A percentile compares a stretch with the other conserved stretches of the same genome.
Evolutionary conservation across 2,329 filamentous ascomycete species (phyloP).

Genomic region (Penicillium psychrosexuale): DNA sequence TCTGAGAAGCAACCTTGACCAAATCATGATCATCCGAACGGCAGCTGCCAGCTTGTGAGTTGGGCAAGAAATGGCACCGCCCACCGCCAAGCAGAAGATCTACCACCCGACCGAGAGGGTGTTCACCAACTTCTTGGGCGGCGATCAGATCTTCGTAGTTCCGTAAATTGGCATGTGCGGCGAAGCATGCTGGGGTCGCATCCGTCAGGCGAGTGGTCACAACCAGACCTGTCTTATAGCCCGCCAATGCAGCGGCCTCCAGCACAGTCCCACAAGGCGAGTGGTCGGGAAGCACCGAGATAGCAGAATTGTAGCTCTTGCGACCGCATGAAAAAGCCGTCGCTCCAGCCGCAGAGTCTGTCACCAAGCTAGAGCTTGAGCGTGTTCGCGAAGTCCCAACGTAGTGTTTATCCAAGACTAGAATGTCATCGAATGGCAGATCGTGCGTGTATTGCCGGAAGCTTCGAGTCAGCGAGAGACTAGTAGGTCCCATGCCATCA

Average conservation of each 20-base stretch:
- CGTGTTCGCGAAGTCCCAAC: conserved; percentile 87
- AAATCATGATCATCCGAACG: conserved; percentile 75
- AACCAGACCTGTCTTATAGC: conserved; percentile 89
- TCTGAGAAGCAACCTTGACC: conserved; percentile 66
- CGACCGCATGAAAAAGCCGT: conserved; percentile 89
- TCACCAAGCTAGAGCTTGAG: conserved; percentile 79
- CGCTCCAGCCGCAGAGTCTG: conserved; percentile 93
- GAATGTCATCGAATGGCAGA: conserved; percentile 69
- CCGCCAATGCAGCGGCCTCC: conserved; percentile 87
- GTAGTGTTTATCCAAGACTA: conserved; percentile 81
- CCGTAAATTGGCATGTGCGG: conserved; percentile 76
- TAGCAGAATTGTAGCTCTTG: conserved; percentile 97
- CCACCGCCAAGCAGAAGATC: conserved; percentile 93
- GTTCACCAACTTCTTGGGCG: conserved; percentile 83
- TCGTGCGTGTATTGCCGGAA: conserved; percentile 75
- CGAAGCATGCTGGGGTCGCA: conserved; percentile 93
- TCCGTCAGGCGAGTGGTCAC: conserved; percentile 95
- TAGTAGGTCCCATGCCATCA: conserved; percentile 96
- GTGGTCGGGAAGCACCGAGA: conserved; percentile 80
- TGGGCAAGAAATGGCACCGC: conserved; percentile 87
- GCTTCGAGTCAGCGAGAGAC: conserved; percentile 78
- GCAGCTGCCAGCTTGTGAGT: conserved; percentile 76
- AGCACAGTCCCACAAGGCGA: conserved; percentile 87
- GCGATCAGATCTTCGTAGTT: conserved; percentile 87
- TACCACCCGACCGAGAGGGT: conserved; percentile 79